Base-by-base conservation (phyloP, 805 yeast species). In the Pichia exigua region DNA sequence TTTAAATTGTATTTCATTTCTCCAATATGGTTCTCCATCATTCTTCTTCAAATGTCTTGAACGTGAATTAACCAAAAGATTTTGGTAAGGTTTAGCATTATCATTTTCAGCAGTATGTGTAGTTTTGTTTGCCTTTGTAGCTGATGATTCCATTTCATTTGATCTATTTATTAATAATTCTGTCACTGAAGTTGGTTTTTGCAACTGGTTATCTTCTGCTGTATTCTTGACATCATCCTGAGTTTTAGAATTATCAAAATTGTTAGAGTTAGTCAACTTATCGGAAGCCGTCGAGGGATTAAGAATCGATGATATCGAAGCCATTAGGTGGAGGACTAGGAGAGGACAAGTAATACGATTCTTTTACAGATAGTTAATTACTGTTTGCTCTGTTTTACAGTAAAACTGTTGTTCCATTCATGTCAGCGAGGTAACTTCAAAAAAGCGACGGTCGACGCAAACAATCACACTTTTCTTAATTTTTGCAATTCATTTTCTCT, bases 11-110 rank as follows among this genome's bases (percentile, higher is more conserved):
- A 92, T 84, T 61, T 92, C 98, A 50, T 71, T 76, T 46, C 98
- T 75, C 85, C 94, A 87, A 53, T 91, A 81, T 21, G 96, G 95
- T 61, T 87, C 95, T 7, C 98, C 97, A 62, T 92, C 98, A 20
- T 81, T 75, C 63, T 91, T 92, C 67, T 92, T 92, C 59, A 92
- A 66, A 65, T 84, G 90, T 44, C 87, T 72, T 5, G 66, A 55
- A 46, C 69, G 57, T 3, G 67, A 59, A 56, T 70, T 63, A 10
- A 67, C 61, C 45, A 62, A 51, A 22, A 61, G 52, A 6, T 67
- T 60, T 47, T 61, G 67, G 44, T 62, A 65, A 52, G 54, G 59
- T 52, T 61, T 64, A 20, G 17, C 11, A 38, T 46, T 49, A 17
- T 61, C 62, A 22, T 57, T 54, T 28, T 54, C 57, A 22, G 30